Evolutionary conservation across 305 asterid genomes (phyloP), one percentile per base, ranked within the genome.

Genomic region (Fraxinus baroniana): DNA sequence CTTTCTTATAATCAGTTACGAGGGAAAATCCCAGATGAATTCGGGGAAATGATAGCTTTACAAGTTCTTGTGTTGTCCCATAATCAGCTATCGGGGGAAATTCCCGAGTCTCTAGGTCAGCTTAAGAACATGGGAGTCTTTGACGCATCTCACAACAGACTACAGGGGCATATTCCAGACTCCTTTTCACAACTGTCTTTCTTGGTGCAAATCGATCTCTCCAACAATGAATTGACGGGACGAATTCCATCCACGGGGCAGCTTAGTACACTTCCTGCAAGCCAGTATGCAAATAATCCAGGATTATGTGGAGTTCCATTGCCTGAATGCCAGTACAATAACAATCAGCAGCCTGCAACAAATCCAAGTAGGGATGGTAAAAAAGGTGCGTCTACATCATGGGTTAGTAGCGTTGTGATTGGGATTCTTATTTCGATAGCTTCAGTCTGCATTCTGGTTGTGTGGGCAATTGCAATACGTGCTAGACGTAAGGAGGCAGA

Each of bases 241-340:
- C 90, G 92, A 75, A 95, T 95, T 62, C 98, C 98, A 3, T 81
- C 89, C 28, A 89, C 94, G 24, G 98, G 98, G 0, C 98, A 95
- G 83, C 94, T 95, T 0, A 95, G 98, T 79, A 95, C 98, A 20
- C 98, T 95, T 13, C 98, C 98, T 6, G 98, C 98, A 2, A 89
- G 82, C 37, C 98, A 95, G 78, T 95, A 88, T 68, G 97, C 87
- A 0, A 90, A 91, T 62, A 95, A 95, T 83, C 98, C 98, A 1
- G 98, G 98, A 15, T 84, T 95, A 17, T 95, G 98, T 73, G 98
- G 98, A 0, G 96, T 95, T 64, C 98, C 98, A 0, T 76, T 95
- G 81, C 74, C 91, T 0, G 94, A 90, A 76, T 93, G 98, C 80
- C 87, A 80, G 64, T 88, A 89, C 83, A 87, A 46, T 1, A 76